Evolutionary conservation across 768 basidiomycete species (phyloP).

Genomic region (Leccinum ochraceum): DNA sequence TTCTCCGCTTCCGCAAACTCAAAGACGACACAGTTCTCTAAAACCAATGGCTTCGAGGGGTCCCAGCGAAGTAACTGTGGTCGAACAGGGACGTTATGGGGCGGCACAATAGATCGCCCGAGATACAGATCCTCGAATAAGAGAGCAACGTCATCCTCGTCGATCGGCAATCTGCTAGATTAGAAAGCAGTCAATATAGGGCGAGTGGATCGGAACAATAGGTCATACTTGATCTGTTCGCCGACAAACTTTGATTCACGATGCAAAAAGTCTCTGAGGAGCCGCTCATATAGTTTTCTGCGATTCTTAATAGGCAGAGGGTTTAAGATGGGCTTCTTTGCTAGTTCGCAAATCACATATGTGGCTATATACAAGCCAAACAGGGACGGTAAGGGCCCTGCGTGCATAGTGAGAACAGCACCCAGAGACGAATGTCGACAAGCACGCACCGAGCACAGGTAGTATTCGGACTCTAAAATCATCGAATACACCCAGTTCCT

Average conservation of each 20-base stretch:
- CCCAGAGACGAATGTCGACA: not conserved
- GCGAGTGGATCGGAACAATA: not conserved
- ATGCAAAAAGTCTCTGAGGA: constrained; percentile 73
- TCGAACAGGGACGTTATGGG: constrained; percentile 67
- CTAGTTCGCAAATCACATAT: constrained; percentile 84
- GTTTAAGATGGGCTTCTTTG: constrained; percentile 79
- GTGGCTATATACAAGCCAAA: constrained; percentile 92
- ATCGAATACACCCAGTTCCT: constrained; percentile 87
- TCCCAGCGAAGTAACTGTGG: constrained; percentile 87
- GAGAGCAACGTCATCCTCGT: constrained; percentile 79
- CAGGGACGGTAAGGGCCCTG: constrained; percentile 73
- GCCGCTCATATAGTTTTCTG: constrained; percentile 77
- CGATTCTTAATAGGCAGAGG: constrained; percentile 86
- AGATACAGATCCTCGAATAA: constrained; percentile 88
- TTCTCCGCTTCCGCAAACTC: constrained; percentile 72
- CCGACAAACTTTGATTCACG: constrained; percentile 73
- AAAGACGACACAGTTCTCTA: constrained; percentile 88
- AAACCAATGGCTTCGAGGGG: constrained; percentile 53
- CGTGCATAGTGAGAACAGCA: not conserved
- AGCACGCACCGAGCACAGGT: constrained; percentile 75
- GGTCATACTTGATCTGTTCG: constrained; percentile 52
- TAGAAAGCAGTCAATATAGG: not conserved
- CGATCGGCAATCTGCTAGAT: constrained; percentile 70
- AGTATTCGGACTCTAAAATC: constrained; percentile 93
- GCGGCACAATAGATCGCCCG: constrained; percentile 77